phyloP scores from a whole-genome alignment of 2,329 filamentous ascomycete genomes.

The Metarhizium brunneum region DNA sequence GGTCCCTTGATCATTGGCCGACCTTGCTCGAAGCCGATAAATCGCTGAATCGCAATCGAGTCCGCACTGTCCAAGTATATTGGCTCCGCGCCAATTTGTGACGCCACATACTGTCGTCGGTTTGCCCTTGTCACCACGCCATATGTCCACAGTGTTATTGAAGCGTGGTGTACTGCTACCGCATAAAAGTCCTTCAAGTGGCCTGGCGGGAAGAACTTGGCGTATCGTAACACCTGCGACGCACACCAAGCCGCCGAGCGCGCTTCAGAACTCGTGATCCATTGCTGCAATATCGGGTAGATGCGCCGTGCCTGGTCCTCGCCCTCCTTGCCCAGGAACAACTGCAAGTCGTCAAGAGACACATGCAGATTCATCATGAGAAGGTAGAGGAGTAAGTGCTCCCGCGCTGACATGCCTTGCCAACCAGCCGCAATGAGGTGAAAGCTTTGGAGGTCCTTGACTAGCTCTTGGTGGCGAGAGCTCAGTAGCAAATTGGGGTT shows the following conservation, averaged over 20 bases:
- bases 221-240: slow-evolving; percentile 55
- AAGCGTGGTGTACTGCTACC: slow-evolving; percentile 59
- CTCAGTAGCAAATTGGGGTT: slow-evolving; percentile 37
- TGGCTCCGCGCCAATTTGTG: slow-evolving; percentile 25
- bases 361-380: slow-evolving; percentile 56
- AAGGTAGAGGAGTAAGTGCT: slow-evolving; percentile 40
- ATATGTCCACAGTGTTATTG: slow-evolving; percentile 60
- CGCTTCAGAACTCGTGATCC: slow-evolving; percentile 45
- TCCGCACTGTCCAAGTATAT: slow-evolving; percentile 50
- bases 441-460: slow-evolving; percentile 43
- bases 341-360: slow-evolving; percentile 54
- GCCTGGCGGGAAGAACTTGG: slow-evolving; percentile 41
- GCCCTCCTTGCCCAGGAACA: slow-evolving; percentile 59
- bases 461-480: slow-evolving; percentile 53
- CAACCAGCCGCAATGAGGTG: slow-evolving; percentile 32
- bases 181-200: slow-evolving; percentile 57
- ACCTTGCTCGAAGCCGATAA: slow-evolving; percentile 46
- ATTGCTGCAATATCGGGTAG: slow-evolving; percentile 49
- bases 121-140: slow-evolving; percentile 45
- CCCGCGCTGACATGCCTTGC: slow-evolving; percentile 34
- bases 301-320: slow-evolving; percentile 54
- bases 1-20: slow-evolving; percentile 37
- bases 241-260: slow-evolving; percentile 58
- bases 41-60: slow-evolving; percentile 42
- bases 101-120: slow-evolving; percentile 19